phyloP scores from a whole-genome alignment of 345 rosid species.

The Eucalyptus viminalis region DNA sequence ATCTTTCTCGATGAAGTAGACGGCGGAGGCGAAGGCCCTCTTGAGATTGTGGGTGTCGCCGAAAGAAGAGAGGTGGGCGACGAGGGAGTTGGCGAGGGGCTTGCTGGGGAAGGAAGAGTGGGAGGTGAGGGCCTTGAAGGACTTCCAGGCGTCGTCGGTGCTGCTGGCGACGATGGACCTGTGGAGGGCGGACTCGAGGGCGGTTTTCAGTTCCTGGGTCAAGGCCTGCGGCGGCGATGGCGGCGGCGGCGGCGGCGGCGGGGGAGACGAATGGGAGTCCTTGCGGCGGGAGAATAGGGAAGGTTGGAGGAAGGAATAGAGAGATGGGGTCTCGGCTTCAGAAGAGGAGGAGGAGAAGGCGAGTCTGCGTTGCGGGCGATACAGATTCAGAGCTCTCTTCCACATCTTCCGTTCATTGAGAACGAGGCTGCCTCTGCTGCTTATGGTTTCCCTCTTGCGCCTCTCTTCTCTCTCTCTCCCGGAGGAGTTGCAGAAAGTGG shows the following conservation, averaged over 20 bases:
- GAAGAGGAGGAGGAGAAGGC: constrained; percentile 6
- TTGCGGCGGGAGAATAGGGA: constrained; percentile 38
- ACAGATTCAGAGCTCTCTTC: background rate
- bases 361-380: constrained; percentile 1
- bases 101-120: constrained; percentile 41
- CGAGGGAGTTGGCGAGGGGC: constrained; percentile 59
- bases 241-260: background rate
- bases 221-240: constrained; percentile 13
- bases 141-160: constrained; percentile 76
- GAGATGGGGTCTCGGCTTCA: constrained; percentile 24
- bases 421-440: background rate
- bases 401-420: background rate
- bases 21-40: constrained; percentile 84
- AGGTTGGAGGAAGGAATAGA: constrained; percentile 77
- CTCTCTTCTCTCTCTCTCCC: background rate
- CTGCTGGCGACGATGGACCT: constrained; percentile 31
- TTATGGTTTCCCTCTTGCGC: background rate
- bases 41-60: constrained; percentile 50
- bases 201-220: constrained; percentile 25
- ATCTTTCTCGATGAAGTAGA: constrained; percentile 56
- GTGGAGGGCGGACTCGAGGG: constrained; percentile 45
- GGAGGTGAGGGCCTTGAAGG: constrained; percentile 55
- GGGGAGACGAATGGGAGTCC: background rate
- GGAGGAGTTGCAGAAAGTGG: background rate
- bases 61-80: constrained; percentile 46